Percentiles rank a stretch among this genome's conserved stretches.
phyloP scores from a whole-genome alignment of 31 red algal genomes.

The Endocladia muricata region DNA sequence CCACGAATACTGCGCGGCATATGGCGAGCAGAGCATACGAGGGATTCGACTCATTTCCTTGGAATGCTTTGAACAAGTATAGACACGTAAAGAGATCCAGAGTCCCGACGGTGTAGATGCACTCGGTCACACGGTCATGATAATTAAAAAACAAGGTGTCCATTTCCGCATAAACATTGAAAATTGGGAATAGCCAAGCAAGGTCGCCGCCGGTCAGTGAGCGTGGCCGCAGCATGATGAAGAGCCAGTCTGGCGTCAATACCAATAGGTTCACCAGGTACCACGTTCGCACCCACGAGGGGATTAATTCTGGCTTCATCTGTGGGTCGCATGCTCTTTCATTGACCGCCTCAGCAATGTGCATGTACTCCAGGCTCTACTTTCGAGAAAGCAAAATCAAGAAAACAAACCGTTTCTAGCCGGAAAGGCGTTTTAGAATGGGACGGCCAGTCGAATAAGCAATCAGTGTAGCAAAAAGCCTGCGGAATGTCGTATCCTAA shows the following conservation, averaged over 20 bases:
- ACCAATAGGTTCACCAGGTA: constrained; percentile 5
- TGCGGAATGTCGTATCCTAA: no score
- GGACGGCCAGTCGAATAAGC: no score
- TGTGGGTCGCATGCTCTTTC: no score
- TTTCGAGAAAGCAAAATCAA: no score
- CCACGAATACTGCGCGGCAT: background rate
- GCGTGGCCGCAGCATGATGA: background rate
- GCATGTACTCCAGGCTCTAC: no score
- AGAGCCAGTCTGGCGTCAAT: background rate
- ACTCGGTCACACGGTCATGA: background rate
- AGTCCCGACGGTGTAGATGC: background rate
- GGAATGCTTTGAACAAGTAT: background rate
- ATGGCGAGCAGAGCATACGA: constrained; percentile 1
- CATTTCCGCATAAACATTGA: background rate
- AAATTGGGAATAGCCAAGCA: background rate
- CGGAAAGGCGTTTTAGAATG: no score
- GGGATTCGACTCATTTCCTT: background rate
- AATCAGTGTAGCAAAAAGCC: no score
- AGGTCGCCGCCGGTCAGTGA: background rate
- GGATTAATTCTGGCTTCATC: no score
- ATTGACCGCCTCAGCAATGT: no score
- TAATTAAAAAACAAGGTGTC: background rate
- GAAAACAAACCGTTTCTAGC: no score
- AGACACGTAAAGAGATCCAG: background rate
- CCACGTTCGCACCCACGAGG: background rate